Evolutionary conservation across 140 eudicot species (phyloP), one percentile per base, ranked within the genome.

Genomic region (Flaveria floridana): DNA sequence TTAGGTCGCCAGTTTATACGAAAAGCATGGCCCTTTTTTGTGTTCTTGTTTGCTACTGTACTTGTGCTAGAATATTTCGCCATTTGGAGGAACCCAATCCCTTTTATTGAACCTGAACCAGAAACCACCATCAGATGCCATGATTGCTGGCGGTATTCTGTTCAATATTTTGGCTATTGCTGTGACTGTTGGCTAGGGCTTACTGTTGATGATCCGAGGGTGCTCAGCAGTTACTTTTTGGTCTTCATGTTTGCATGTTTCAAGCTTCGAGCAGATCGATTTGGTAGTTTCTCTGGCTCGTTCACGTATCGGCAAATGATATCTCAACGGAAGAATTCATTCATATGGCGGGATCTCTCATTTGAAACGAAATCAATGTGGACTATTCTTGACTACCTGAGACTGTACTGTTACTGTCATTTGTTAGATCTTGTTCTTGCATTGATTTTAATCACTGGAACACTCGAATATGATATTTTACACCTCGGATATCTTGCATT

Each of bases 351-450:
- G 37, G 90, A 87, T 68, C 81, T 87, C 50, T 87, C 94, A 0
- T 85, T 87, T 74, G 94, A 87, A 74, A 87, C 94, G 14, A 87
- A 87, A 74, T 83, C 88, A 78, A 83, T 87, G 94, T 87, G 94
- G 94, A 85, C 94, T 30, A 28, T 82, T 70, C 80, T 87, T 20
- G 94, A 87, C 76, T 81, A 87, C 62, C 23, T 85, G 76, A 77
- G 90, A 75, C 82, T 87, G 34, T 87, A 87, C 73, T 81, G 94
- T 66, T 87, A 87, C 65, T 87, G 94, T 67, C 94, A 83, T 71
- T 73, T 87, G 73, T 47, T 87, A 79, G 90, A 87, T 74, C 89
- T 87, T 50, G 94, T 87, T 65, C 90, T 87, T 53, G 87, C 90
- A 18, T 74, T 87, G 80, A 84, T 87, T 37, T 50, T 87, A 39